A percentile compares a stretch with the other conserved stretches of the same genome.
phyloP scores from a whole-genome alignment of 805 yeast species.

The Ogataea trehalophila region DNA sequence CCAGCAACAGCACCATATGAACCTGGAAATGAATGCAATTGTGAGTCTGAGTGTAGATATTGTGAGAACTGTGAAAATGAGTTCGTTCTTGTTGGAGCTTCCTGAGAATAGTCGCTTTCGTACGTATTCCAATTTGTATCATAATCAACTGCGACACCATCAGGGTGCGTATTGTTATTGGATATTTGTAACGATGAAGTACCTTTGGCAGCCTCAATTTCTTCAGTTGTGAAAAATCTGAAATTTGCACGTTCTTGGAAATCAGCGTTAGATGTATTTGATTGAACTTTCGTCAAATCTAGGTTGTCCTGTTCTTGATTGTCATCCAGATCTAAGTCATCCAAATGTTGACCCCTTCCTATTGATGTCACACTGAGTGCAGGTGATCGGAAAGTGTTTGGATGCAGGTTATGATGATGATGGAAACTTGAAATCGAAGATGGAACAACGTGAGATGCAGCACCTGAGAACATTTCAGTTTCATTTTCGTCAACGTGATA shows the following conservation, averaged over 20 bases:
- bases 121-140: conserved; percentile 71
- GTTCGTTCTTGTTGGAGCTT: conserved; percentile 5
- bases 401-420: conserved; percentile 37
- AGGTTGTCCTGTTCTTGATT: conserved; percentile 20
- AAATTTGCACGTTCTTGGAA: conserved; percentile 44
- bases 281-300: conserved; percentile 32
- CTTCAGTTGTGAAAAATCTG: conserved; percentile 77
- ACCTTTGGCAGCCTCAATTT: conserved; percentile 84
- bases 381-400: conserved; percentile 17
- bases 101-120: conserved; percentile 38
- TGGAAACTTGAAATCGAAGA: conserved; percentile 75
- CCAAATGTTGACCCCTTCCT: background rate
- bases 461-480: conserved; percentile 73
- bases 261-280: conserved; percentile 34
- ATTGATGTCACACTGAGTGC: conserved; percentile 10
- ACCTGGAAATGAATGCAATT: conserved; percentile 1
- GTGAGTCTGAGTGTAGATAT: background rate
- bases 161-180: conserved; percentile 15
- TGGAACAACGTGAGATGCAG: conserved; percentile 70
- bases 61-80: conserved; percentile 1
- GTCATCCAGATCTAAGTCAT: conserved; percentile 7
- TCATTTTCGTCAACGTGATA: conserved; percentile 50
- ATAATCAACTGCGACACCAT: conserved; percentile 53
- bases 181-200: conserved; percentile 67
- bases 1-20: conserved; percentile 1